Percentiles rank a stretch among this genome's conserved stretches.
Conservation (phyloP, 495 filamentous ascomycete genomes). For the Platismatia glauca region DNA sequence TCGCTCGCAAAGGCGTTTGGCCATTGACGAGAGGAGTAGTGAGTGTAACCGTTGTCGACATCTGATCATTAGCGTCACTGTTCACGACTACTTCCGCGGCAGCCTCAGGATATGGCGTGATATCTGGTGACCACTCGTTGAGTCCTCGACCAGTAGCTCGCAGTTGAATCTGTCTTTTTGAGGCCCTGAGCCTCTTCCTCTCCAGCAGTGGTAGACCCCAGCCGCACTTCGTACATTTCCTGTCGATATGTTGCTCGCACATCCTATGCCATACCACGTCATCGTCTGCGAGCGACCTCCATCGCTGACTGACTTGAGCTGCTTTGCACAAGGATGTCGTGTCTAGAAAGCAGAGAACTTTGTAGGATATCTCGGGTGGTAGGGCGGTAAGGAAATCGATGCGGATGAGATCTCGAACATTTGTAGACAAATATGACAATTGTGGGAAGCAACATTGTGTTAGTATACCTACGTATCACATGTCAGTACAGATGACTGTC, state of each 20-base stretch:
- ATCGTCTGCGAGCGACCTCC: slow-evolving; percentile 83
- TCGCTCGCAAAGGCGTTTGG: slow-evolving; percentile 29
- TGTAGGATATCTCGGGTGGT: slow-evolving; percentile 83
- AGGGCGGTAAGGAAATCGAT: slow-evolving; percentile 90
- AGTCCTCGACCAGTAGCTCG: slow-evolving; percentile 48
- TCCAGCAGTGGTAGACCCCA: slow-evolving; percentile 90
- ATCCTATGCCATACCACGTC: slow-evolving; percentile 98
- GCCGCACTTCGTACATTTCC: slow-evolving; percentile 94
- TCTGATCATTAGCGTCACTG: not conserved
- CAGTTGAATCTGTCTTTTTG: slow-evolving; percentile 76
- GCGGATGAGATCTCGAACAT: slow-evolving; percentile 82
- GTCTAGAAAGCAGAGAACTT: slow-evolving; percentile 86
- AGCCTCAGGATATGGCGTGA: slow-evolving; percentile 38
- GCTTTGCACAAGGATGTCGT: slow-evolving; percentile 95
- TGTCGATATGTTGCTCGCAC: slow-evolving; percentile 97
- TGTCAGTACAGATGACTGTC: not conserved
- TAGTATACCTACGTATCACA: slow-evolving; percentile 45
- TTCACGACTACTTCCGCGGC: not conserved
- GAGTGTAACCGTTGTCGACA: not conserved
- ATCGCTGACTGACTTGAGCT: slow-evolving; percentile 84
- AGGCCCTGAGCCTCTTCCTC: slow-evolving; percentile 74
- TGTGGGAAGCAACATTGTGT: slow-evolving; percentile 96
- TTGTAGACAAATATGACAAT: slow-evolving; percentile 79
- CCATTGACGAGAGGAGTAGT: not conserved
- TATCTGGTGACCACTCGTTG: slow-evolving; percentile 46